phyloP scores from a whole-genome alignment of 108 stramenopile genomes.

The Cylindrotheca fusiformis region DNA sequence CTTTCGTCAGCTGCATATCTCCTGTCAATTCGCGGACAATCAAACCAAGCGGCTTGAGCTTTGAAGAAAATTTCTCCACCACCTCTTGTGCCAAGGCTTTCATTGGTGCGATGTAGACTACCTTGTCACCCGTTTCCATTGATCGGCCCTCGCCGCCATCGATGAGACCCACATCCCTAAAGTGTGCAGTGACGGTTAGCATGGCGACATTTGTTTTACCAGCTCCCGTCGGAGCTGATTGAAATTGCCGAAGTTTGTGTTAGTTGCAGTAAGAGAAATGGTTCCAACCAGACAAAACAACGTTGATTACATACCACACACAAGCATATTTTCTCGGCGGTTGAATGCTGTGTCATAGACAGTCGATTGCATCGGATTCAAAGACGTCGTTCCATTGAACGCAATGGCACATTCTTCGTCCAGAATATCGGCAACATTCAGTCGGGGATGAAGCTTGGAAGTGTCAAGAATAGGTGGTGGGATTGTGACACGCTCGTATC shows the following conservation, averaged over 20 bases:
- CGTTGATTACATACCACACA: conserved; percentile 57
- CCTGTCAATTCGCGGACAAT: conserved; percentile 96
- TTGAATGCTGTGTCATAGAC: conserved; percentile 93
- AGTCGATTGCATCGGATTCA: conserved; percentile 94
- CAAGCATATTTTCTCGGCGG: conserved; percentile 89
- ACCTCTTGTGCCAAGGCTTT: conserved; percentile 99
- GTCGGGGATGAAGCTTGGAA: conserved; percentile 42
- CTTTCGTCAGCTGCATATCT: conserved; percentile 96
- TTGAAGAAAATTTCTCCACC: conserved; percentile 92
- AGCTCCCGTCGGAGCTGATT: conserved; percentile 86
- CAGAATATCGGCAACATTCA: conserved; percentile 60
- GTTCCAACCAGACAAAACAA: neutral
- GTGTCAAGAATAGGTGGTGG: conserved; percentile 68
- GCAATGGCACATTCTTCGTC: conserved; percentile 47
- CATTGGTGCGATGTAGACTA: conserved; percentile 99
- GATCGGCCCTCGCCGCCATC: conserved; percentile 15
- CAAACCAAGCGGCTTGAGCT: conserved; percentile 83
- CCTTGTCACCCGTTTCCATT: conserved; percentile 65
- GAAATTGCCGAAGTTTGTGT: conserved; percentile 95
- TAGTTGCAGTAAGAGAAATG: conserved; percentile 93
- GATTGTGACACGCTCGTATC: conserved; percentile 78
- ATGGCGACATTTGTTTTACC: conserved; percentile 98
- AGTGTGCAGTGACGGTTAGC: conserved; percentile 83
- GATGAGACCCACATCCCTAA: conserved; percentile 80
- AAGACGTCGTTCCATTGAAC: conserved; percentile 70